Base-by-base conservation (phyloP, 345 rosid genomes). In the Citrus cavaleriei region DNA sequence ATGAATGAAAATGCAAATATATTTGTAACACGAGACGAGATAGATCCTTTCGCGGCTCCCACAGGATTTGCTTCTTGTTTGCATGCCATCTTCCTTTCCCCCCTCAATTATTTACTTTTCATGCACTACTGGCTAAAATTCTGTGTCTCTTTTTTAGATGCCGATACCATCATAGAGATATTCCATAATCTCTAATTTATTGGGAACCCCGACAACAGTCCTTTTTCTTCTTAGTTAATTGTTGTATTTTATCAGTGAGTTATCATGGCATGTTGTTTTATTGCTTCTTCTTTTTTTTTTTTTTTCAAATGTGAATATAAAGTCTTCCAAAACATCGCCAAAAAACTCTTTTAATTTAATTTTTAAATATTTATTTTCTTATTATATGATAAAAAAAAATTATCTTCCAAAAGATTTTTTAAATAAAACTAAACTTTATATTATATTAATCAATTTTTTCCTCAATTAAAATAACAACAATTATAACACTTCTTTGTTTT, bases 21-120 rank as follows among this genome's bases (percentile, higher is more conserved):
- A 9, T 6, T 25, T 21, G 54, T 1, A 65, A 42, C 74, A 64
- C 73, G 55, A 79, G 77, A 79, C 59, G 55, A 82, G 77, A 79
- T 59, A 27, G 77, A 79, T 71, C 9, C 35, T 65, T 40, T 35
- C 70, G 72, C 71, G 46, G 10, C 42, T 65, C 77, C 82, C 58
- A 58, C n/a, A 57, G 78, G 80, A 75, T 82, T 65, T 76, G 80
- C 64, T 71, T 61, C 70, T 35, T 68, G 84, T 81, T 66, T 59
- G 74, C 77, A 76, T 63, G 63, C 66, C 3, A 9, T 3, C 34
- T 32, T 32, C 34, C 32, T 30, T 30, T 4, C 32, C 4, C 27
- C 21, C 42, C 16, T 62, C 69, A 28, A 76, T 79, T 66, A 59
- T 13, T 3, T 22, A 34, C 34, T 55, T 35, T 65, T 61, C 72